Base-by-base conservation (phyloP, 148 eudicot genomes). In the Hydrangea macrophylla region DNA sequence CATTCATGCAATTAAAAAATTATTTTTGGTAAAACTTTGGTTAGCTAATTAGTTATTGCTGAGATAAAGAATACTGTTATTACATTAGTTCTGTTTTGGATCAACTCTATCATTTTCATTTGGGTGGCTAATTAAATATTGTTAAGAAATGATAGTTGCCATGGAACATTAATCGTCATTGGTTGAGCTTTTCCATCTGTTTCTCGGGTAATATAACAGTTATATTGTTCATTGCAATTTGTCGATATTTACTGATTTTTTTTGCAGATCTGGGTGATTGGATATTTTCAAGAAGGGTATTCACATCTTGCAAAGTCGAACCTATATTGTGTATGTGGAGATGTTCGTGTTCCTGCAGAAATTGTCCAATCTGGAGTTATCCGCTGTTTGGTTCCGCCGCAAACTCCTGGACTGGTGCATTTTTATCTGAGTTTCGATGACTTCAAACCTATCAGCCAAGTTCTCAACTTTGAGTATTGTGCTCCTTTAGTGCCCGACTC, bases 191-290 rank as follows among this genome's bases (percentile, higher is more conserved):
- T 65, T 35, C 37, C 26, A 18, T 33, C 7, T 22, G 23, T 51
- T 56, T 30, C 35, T 32, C 28, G 35, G 20, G 1, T 58, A 31
- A 20, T 13, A 10, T n/a, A 58, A 58, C 24, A 58, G 25, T 32
- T 36, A n/a, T n/a, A n/a, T n/a, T 25, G 48, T 55, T 36, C 37
- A 13, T 51, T 23, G 25, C 45, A 54, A 50, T 1, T 26, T 55
- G 3, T 54, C 58, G 50, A 73, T 68, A 56, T 59, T 55, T 54
- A 55, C 9, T 64, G 37, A 11, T 60, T 44, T 27, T 71, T 70
- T 51, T 69, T 82, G 83, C 96, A 94, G 97, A 82, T 94, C 75
- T 81, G 90, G 63, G 80, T 90, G 56, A 80, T 88, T 79, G 99
- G 99, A 56, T 79, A 67, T 67, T 94, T 88, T 59, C 72, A 74